Evolutionary conservation across 495 filamentous ascomycete genomes (phyloP).

Genomic region (Amphirosellinia nigrospora): DNA sequence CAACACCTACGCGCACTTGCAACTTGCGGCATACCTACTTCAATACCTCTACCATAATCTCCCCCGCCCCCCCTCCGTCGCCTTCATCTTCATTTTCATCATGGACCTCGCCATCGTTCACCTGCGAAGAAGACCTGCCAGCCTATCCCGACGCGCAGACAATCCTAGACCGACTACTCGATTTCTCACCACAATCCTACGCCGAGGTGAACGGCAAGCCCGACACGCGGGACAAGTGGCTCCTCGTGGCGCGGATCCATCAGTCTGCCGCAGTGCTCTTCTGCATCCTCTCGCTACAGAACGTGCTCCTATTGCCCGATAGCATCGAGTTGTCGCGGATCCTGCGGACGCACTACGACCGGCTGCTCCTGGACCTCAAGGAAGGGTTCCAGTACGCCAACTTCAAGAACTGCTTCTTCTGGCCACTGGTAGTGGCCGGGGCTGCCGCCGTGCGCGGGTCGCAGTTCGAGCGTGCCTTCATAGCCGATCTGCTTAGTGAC

Average conservation of each 20-base stretch:
- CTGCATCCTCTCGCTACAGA: constrained; percentile 18
- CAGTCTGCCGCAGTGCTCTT: constrained; percentile 23
- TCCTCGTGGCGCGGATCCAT: constrained; percentile 18
- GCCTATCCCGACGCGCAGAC: constrained; percentile 9
- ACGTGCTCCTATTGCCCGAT: neutral
- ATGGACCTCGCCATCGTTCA: neutral
- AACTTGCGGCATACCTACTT: neutral
- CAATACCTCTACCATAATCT: neutral
- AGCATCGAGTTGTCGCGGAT: neutral
- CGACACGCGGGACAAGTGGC: constrained; percentile 15
- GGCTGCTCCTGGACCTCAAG: constrained; percentile 22
- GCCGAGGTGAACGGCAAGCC: neutral
- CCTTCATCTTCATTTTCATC: neutral
- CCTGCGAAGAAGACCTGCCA: neutral
- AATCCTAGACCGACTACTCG: neutral
- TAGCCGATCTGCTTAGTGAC: constrained; percentile 6
- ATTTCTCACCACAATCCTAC: constrained; percentile 16
- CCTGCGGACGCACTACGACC: constrained; percentile 6
- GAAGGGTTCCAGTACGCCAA: neutral
- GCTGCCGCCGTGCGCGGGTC: constrained; percentile 13
- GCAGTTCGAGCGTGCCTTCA: constrained; percentile 19
- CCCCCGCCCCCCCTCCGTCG: neutral
- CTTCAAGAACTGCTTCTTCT: constrained; percentile 27
- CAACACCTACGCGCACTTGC: constrained; percentile 26
- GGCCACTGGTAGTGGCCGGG: constrained; percentile 22